Evolutionary conservation across 2,329 filamentous ascomycete species (phyloP).

Genomic region (Mollisia scopiformis): DNA sequence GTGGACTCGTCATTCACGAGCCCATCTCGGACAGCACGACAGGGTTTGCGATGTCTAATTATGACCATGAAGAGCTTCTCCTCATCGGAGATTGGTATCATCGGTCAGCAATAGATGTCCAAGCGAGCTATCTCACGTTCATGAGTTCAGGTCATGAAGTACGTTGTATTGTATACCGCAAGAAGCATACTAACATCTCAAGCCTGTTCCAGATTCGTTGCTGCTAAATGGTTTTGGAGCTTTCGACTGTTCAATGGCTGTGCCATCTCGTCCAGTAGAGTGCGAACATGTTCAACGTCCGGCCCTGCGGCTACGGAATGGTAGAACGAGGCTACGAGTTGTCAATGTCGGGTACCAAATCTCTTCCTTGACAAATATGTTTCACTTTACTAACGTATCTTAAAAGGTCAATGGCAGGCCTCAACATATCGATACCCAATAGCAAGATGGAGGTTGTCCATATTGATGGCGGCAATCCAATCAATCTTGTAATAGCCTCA

Average conservation of each 20-base stretch:
- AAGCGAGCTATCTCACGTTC: constrained; percentile 45
- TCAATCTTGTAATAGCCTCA: constrained; percentile 36
- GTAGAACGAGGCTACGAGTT: not conserved
- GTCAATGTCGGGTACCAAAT: not conserved
- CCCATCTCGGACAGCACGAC: constrained; percentile 28
- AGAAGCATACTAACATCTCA: not conserved
- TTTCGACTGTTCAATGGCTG: constrained; percentile 49
- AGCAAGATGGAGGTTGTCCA: constrained; percentile 40
- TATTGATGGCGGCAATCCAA: constrained; percentile 43
- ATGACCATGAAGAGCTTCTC: constrained; percentile 45
- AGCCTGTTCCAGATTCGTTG: constrained; percentile 47
- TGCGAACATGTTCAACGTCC: constrained; percentile 36
- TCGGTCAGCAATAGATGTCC: constrained; percentile 41
- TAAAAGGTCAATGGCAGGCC: constrained; percentile 42
- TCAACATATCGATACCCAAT: constrained; percentile 39
- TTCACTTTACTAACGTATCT: not conserved
- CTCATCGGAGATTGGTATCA: constrained; percentile 54
- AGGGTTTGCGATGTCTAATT: constrained; percentile 27
- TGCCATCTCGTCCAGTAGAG: constrained; percentile 46
- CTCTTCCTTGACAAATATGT: not conserved
- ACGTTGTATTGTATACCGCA: not conserved
- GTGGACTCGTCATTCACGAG: constrained; percentile 46
- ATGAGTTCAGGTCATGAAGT: constrained; percentile 47
- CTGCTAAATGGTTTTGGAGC: constrained; percentile 48
- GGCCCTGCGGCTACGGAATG: not conserved